Evolutionary conservation across 1,284 basidiomycete species (phyloP), one percentile per base, ranked within the genome.

Genomic region (Grifola frondosa): DNA sequence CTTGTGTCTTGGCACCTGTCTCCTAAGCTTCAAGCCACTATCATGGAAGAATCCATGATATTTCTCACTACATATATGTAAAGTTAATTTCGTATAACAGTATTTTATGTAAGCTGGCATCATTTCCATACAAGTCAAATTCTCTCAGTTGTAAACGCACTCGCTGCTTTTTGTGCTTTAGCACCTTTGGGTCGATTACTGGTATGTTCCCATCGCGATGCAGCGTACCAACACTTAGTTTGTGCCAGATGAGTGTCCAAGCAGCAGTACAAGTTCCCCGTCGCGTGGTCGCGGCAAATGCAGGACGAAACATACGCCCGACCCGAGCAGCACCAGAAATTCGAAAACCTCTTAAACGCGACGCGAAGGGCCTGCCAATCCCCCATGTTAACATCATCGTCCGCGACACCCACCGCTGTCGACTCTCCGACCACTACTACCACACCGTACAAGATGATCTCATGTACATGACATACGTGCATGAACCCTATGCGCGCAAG

Each of bases 381-480:
- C 87, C 86, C 3, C 84, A 82, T 57, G 74, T 81, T 54, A 71
- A 75, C 46, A 57, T 85, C 52, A 51, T 80, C 56, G 67, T 84
- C 25, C 80, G 83, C 55, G 80, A 88, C 58, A 89, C 87, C 33
- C 84, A 89, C 36, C 74, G 80, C 47, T 87, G 79, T 57, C 83
- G 95, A 35, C 78, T 94, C 45, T 73, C 78, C 47, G 85, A 93
- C 52, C 91, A 97, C 72, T 98, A 97, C 72, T 66, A 88, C 62
- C 70, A 74, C 40, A 88, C 93, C 8, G 77, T 99, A 45, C 79
- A 84, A 17, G 85, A 92, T 58, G 81, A 97, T 69, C 72, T 97
- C 54, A 81, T 99, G 75, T 99, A 99, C 78, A 89, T 98, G 81
- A 90, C 89, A 37, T 97, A 97, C 73, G 75, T 84, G 46, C 93